Evolutionary conservation across 208 protist genomes (phyloP), one percentile per base, ranked within the genome.

Genomic region (Trypanosoma platydactyli): DNA sequence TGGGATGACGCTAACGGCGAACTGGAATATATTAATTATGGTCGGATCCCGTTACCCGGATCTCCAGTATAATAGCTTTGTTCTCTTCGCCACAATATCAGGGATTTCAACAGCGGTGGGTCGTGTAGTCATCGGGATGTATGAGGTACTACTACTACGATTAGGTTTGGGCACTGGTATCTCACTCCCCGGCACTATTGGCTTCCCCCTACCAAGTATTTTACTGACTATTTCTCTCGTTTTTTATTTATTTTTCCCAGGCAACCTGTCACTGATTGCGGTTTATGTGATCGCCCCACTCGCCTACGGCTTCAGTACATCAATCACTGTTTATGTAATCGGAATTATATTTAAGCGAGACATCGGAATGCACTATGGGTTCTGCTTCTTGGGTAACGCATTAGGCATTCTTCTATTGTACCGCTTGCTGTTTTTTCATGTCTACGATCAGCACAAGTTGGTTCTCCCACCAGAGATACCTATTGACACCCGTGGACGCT

Each of bases 331-430:
- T n/a, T 86, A 86, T 67, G 59, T 86, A 16, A 54, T 86, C 25
- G 71, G 68, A 41, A 76, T 76, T 51, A 78, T 83, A 59, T 86
- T 81, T 55, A 78, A 83, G 51, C 66, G 65, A 1, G 77, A 86
- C 44, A 71, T 86, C 20, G 80, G 80, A 29, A 86, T 80, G 80
- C 80, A 86, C 49, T 86, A 86, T 62, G 67, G 80, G 33, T 86
- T 86, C 62, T 82, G 68, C 48, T 81, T 75, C 52, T 46, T 83
- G 1, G 73, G 73, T n/a, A 63, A 57, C 3, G 64, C 73, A 0
- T 50, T 86, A 2, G 80, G 80, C 12, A 76, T 82, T 53, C 77
- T 78, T 22, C 27, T 86, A 22, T 77, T 78, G 52, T 83, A 73
- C 57, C 71, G 73, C 35, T 46, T 71, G 25, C 48, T 73, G 3